Evolutionary conservation across 2,329 filamentous ascomycete species (phyloP).

Genomic region (Mariannaea sp.): DNA sequence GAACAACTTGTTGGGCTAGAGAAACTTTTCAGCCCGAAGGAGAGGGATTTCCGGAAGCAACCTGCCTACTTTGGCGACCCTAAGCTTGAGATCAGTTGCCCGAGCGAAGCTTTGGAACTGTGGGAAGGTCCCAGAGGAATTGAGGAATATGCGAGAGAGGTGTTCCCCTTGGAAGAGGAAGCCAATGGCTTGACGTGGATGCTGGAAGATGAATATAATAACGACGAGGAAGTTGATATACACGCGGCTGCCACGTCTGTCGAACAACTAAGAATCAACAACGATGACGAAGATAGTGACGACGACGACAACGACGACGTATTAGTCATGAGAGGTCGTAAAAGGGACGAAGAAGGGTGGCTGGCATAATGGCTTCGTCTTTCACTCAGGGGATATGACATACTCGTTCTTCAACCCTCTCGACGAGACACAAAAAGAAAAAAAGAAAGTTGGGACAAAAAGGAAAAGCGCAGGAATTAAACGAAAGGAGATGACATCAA

Average conservation of each 20-base stretch:
- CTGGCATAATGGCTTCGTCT: conserved; percentile 49
- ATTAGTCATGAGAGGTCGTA: conserved; percentile 60
- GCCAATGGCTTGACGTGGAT: conserved; percentile 96
- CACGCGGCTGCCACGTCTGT: conserved; percentile 44
- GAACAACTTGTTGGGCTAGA: conserved; percentile 78
- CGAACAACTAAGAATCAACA: conserved; percentile 48
- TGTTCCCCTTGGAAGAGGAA: conserved; percentile 92
- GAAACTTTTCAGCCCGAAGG: conserved; percentile 59
- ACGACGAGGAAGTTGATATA: conserved; percentile 44
- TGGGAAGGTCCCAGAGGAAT: conserved; percentile 92
- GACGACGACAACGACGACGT: conserved; percentile 59
- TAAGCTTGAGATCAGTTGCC: conserved; percentile 66
- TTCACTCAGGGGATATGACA: conserved; percentile 8
- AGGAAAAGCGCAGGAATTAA: no score
- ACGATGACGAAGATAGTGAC: conserved; percentile 50
- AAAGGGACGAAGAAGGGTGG: conserved; percentile 65
- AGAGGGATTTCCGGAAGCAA: conserved; percentile 59
- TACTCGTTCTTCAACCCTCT: not conserved
- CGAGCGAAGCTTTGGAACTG: conserved; percentile 75
- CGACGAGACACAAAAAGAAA: conserved; percentile 21
- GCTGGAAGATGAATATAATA: conserved; percentile 59
- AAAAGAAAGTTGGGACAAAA: conserved; percentile 1
- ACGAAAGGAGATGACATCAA: conserved; percentile 20
- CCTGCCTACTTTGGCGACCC: conserved; percentile 67
- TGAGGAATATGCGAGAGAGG: conserved; percentile 93